Percentiles rank a stretch among this genome's conserved stretches.
These are phyloP conservation scores for Mrakia blollopis DNA, from an alignment of 768 basidiomycete genomes.

Conservation along the genomic window DNA sequence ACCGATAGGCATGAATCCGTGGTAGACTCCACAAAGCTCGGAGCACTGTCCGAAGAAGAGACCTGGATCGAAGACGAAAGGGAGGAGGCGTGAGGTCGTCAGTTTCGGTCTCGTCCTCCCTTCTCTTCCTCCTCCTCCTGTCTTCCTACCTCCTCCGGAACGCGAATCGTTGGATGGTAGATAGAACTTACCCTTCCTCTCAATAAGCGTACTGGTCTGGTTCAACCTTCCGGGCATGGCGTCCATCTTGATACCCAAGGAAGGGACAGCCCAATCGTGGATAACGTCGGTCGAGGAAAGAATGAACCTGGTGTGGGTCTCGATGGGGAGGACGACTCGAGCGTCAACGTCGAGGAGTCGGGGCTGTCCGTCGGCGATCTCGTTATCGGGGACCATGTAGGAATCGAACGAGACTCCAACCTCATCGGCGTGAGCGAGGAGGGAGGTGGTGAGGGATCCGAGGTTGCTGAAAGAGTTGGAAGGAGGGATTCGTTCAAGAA, in stretches of 20 bases:
- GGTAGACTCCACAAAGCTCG: constrained; percentile 43
- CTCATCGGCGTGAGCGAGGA: constrained; percentile 17
- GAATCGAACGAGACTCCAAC: constrained; percentile 16
- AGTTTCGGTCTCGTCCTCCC: background rate
- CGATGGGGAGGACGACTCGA: constrained; percentile 18
- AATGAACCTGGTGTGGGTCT: constrained; percentile 19
- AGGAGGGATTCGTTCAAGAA: background rate
- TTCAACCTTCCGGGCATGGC: constrained; percentile 41
- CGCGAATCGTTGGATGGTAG: background rate
- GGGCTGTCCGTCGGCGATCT: constrained; percentile 18
- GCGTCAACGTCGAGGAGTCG: constrained; percentile 15
- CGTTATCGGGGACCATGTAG: constrained; percentile 15
- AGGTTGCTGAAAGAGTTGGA: background rate
- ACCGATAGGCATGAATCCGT: constrained; percentile 43
- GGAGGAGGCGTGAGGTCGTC: background rate
- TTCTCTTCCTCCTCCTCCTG: background rate
- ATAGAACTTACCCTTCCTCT: constrained; percentile 37
- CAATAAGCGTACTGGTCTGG: constrained; percentile 41
- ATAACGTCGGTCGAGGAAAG: constrained; percentile 37
- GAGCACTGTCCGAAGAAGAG: constrained; percentile 43
- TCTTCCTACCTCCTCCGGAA: background rate
- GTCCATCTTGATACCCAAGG: constrained; percentile 39
- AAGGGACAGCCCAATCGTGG: constrained; percentile 41
- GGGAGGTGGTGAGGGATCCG: background rate
- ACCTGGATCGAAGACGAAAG: background rate